Evolutionary conservation across 202 grass and related monocot genomes (phyloP).

Genomic region (Bolboschoenoplectus hybrid): DNA sequence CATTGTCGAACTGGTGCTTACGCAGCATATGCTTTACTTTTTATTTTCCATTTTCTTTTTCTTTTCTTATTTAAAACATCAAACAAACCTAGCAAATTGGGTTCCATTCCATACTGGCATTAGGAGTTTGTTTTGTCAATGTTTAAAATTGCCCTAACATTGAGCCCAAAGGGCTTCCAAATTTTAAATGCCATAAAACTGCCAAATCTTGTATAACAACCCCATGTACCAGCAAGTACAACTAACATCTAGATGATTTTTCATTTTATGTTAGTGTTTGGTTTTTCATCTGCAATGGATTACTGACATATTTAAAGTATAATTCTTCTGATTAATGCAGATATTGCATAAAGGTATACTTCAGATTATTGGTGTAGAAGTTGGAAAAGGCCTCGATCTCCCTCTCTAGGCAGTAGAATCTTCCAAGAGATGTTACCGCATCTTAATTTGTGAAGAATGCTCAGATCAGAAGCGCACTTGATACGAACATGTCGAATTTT

Average conservation of each 20-base stretch:
- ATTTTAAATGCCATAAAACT: background rate
- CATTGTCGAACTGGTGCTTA: constrained; percentile 69
- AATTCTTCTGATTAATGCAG: constrained; percentile 42
- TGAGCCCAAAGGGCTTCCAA: background rate
- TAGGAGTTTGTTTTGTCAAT: constrained; percentile 8
- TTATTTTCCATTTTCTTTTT: background rate
- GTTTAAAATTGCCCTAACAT: background rate
- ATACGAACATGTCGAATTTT: background rate
- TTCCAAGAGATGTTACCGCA: background rate
- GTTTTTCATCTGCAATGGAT: background rate
- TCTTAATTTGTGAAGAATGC: background rate
- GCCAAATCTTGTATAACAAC: background rate
- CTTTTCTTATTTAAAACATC: background rate
- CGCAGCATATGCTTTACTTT: background rate
- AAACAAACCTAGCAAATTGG: background rate
- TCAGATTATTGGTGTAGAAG: constrained; percentile 70
- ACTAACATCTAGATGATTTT: background rate
- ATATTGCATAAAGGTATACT: constrained; percentile 66
- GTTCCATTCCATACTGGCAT: background rate
- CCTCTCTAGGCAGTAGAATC: constrained; percentile 45
- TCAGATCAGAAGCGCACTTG: background rate
- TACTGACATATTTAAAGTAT: background rate
- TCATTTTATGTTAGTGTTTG: background rate
- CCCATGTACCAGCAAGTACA: background rate
- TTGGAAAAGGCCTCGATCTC: constrained; percentile 80